Percentiles rank a stretch among this genome's conserved stretches.
Conservation (phyloP, 345 rosid genomes). For the Corchorus olitorius region DNA sequence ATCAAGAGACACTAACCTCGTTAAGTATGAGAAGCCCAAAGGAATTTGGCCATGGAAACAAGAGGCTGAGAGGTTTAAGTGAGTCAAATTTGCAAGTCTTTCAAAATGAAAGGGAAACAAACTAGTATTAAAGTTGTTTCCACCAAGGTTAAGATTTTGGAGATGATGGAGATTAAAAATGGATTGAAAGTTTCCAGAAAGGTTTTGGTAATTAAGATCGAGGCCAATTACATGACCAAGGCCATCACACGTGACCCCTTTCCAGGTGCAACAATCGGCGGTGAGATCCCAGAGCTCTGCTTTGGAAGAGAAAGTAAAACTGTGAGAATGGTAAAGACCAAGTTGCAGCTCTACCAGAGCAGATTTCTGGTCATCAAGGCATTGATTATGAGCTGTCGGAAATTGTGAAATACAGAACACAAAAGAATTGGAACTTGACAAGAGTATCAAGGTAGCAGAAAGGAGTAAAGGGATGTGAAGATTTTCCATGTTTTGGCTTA, state of each 20-base stretch:
- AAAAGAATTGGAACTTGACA: no score
- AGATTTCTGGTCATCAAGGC: not conserved
- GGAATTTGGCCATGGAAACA: not conserved
- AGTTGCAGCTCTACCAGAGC: not conserved
- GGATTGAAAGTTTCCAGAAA: not conserved
- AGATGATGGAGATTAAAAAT: not conserved
- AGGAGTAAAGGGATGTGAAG: no score
- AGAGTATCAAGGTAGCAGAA: no score
- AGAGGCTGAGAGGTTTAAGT: conserved; percentile 6
- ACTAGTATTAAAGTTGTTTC: not conserved
- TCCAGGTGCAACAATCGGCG: not conserved
- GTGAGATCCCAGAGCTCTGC: not conserved
- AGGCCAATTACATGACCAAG: not conserved
- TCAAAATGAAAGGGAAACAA: not conserved
- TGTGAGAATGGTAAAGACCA: not conserved
- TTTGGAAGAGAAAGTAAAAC: not conserved
- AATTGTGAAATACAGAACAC: no score
- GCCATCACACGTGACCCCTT: not conserved
- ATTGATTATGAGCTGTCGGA: not conserved
- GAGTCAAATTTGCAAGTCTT: not conserved
- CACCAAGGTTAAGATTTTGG: not conserved
- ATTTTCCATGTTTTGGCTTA: no score
- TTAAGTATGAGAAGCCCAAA: not conserved
- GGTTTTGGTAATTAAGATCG: not conserved
- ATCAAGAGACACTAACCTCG: conserved; percentile 16